A percentile compares a stretch with the other conserved stretches of the same genome.
phyloP scores from a whole-genome alignment of 2,329 filamentous ascomycete species.

The Ceratocystiopsis sp. region DNA sequence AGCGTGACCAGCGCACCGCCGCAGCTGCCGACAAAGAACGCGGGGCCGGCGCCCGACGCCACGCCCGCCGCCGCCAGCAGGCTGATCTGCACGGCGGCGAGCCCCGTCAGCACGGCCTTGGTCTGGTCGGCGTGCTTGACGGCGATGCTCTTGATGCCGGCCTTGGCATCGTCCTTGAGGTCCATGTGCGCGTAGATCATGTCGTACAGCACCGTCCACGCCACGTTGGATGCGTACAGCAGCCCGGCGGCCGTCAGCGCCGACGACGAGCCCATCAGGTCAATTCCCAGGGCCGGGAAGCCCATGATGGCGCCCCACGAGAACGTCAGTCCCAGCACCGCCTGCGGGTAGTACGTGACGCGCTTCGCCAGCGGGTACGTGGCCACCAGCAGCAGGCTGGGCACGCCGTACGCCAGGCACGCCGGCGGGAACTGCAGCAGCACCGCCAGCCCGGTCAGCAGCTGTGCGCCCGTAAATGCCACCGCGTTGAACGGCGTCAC shows the following conservation, averaged over 20 bases:
- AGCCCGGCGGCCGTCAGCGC: slow-evolving; percentile 49
- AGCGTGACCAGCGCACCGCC: slow-evolving; percentile 45
- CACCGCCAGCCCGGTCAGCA: slow-evolving; percentile 55
- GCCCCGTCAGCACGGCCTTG: slow-evolving; percentile 54
- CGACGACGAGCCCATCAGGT: slow-evolving; percentile 45
- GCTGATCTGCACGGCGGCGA: slow-evolving; percentile 52
- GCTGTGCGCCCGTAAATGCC: slow-evolving; percentile 56
- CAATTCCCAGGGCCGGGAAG: slow-evolving; percentile 66
- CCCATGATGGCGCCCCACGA: slow-evolving; percentile 83
- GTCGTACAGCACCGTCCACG: slow-evolving; percentile 80
- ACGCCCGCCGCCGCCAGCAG: slow-evolving; percentile 54
- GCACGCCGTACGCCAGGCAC: slow-evolving; percentile 63
- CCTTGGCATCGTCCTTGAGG: slow-evolving; percentile 68
- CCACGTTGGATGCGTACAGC: slow-evolving; percentile 62
- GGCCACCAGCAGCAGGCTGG: slow-evolving; percentile 56
- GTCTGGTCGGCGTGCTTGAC: slow-evolving; percentile 63
- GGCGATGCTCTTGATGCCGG: slow-evolving; percentile 77
- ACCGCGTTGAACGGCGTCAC: slow-evolving; percentile 56
- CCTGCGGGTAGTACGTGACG: slow-evolving; percentile 74
- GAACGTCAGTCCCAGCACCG: slow-evolving; percentile 68
- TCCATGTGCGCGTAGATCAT: slow-evolving; percentile 94
- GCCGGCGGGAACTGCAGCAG: slow-evolving; percentile 57
- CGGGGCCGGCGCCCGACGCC: slow-evolving; percentile 49
- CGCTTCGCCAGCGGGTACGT: slow-evolving; percentile 72
- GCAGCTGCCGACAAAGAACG: slow-evolving; percentile 50